Percentiles rank a stretch among this genome's conserved stretches.
phyloP scores from a whole-genome alignment of 2,329 filamentous ascomycete genomes.

The Cladosporium halotolerans region DNA sequence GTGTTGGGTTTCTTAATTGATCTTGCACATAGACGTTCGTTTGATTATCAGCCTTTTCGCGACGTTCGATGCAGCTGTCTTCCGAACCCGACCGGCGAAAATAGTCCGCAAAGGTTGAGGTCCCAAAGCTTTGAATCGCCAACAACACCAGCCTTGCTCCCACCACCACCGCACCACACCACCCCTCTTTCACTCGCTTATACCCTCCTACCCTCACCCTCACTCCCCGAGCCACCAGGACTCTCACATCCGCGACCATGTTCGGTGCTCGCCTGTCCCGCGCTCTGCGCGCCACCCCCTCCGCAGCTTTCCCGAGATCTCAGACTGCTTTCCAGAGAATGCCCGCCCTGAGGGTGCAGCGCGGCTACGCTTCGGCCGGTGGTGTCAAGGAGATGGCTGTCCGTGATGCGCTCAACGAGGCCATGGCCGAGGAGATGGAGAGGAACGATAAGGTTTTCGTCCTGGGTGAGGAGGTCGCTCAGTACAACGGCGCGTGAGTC shows the following conservation, averaged over 20 bases:
- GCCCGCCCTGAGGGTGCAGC: conserved; percentile 40
- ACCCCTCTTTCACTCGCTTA: conserved; percentile 6
- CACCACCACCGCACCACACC: background rate
- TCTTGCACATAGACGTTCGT: too few relatives aligned
- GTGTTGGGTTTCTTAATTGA: too few relatives aligned
- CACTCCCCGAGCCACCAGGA: background rate
- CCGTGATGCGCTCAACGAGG: conserved; percentile 95
- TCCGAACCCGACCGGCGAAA: too few relatives aligned
- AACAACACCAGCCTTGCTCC: background rate
- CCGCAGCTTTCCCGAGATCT: conserved; percentile 40
- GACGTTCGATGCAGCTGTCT: too few relatives aligned
- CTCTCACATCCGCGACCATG: conserved; percentile 36
- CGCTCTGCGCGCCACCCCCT: conserved; percentile 55
- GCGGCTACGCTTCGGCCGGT: conserved; percentile 52
- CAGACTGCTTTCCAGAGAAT: conserved; percentile 41
- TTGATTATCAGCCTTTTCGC: too few relatives aligned
- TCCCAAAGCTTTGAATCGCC: background rate
- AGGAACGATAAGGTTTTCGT: conserved; percentile 90
- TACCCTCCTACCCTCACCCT: background rate
- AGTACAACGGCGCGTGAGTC: conserved; percentile 90
- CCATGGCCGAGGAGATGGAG: conserved; percentile 95
- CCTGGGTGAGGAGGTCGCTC: conserved; percentile 94
- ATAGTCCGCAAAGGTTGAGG: too few relatives aligned
- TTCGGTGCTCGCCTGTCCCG: conserved; percentile 57
- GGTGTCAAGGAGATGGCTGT: conserved; percentile 91